These are phyloP conservation scores for Apiospora aurea DNA, from an alignment of 2,329 filamentous ascomycete species.

Conservation along the genomic window DNA sequence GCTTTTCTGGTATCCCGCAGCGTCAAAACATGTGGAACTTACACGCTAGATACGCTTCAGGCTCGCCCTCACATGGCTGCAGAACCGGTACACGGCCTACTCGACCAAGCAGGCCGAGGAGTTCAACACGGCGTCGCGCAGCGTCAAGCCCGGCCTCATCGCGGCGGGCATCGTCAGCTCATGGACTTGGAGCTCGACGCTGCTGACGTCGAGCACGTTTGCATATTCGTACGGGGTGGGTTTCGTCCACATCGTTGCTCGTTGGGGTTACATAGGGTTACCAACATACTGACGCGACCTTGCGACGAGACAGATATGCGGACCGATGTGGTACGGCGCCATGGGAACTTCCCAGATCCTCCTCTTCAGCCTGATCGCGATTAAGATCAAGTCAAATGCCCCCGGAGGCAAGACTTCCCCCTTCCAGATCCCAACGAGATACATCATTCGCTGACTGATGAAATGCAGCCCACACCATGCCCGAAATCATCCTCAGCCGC, in stretches of 20 bases:
- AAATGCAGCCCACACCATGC: neutral
- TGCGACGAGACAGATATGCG: slow-evolving; percentile 38
- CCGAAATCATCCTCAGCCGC: slow-evolving; percentile 47
- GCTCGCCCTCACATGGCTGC: slow-evolving; percentile 48
- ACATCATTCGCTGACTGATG: too few relatives aligned
- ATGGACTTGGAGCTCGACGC: slow-evolving; percentile 57
- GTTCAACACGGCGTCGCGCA: slow-evolving; percentile 54
- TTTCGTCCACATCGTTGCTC: neutral
- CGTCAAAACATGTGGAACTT: too few relatives aligned
- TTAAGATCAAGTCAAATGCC: slow-evolving; percentile 50
- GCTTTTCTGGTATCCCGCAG: neutral
- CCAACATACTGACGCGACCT: neutral
- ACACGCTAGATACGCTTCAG: slow-evolving; percentile 22
- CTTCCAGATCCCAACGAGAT: too few relatives aligned
- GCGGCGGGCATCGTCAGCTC: slow-evolving; percentile 55
- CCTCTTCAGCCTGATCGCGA: slow-evolving; percentile 49
- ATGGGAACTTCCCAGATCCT: slow-evolving; percentile 49
- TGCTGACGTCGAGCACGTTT: slow-evolving; percentile 49
- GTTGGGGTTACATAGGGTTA: neutral
- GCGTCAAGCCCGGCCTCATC: slow-evolving; percentile 53
- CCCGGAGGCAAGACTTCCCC: slow-evolving; percentile 51
- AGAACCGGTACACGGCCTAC: slow-evolving; percentile 47
- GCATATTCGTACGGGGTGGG: slow-evolving; percentile 48
- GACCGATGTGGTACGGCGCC: slow-evolving; percentile 51
- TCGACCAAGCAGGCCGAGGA: slow-evolving; percentile 52